phyloP scores from a whole-genome alignment of 2,329 filamentous ascomycete genomes.

The Fusarium zealandicum region DNA sequence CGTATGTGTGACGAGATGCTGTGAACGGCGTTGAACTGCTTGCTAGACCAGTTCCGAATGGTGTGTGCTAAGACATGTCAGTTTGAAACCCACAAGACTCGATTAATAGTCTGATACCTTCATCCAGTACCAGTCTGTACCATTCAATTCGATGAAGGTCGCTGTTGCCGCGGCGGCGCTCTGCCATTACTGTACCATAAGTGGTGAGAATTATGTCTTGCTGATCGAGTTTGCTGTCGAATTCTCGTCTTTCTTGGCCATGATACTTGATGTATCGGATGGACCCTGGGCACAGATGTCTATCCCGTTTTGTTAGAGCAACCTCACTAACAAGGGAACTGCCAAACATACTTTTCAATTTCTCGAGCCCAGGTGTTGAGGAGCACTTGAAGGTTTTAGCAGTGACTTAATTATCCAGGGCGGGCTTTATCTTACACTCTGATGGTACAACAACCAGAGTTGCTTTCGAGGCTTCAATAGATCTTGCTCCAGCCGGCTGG shows the following conservation, averaged over 20 bases:
- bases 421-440: background rate
- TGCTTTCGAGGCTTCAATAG: background rate
- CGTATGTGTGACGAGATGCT: background rate
- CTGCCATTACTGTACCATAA: conserved; percentile 2
- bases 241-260: background rate
- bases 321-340: background rate
- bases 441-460: background rate
- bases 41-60: background rate
- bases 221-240: background rate
- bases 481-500: too few relatives aligned
- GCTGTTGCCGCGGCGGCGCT: background rate
- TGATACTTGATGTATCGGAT: conserved; percentile 4
- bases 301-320: background rate
- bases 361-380: background rate
- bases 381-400: too few relatives aligned
- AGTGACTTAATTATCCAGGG: too few relatives aligned
- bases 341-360: background rate
- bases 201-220: conserved; percentile 5
- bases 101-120: background rate
- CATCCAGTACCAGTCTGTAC: conserved; percentile 1
- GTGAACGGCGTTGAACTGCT: background rate
- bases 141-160: background rate
- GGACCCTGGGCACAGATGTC: background rate
- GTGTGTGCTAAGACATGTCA: background rate
- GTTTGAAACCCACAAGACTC: too few relatives aligned